A percentile compares a stretch with the other conserved stretches of the same genome.
These are phyloP conservation scores for Aciculoconidium aculeatum DNA, from an alignment of 805 yeast genomes.

Conservation along the genomic window DNA sequence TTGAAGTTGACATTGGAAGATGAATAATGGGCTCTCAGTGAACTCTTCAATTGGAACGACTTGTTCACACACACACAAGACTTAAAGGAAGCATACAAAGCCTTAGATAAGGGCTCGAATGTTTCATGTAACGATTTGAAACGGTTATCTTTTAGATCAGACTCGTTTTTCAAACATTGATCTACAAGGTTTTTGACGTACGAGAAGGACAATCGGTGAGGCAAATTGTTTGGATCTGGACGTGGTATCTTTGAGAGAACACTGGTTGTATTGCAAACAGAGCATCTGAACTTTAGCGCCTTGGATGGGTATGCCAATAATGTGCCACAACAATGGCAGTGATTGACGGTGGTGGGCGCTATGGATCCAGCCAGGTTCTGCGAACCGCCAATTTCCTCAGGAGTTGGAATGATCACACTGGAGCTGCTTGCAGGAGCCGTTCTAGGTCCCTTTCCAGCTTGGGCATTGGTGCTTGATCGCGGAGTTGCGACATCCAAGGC, in stretches of 20 bases:
- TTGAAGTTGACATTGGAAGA: conserved; percentile 44
- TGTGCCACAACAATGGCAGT: conserved; percentile 36
- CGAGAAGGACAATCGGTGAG: conserved; percentile 27
- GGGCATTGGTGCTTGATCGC: too few relatives aligned
- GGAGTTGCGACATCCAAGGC: too few relatives aligned
- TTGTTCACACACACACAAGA: conserved; percentile 41
- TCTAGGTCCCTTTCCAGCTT: too few relatives aligned
- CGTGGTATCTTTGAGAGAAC: conserved; percentile 9
- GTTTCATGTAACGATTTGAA: conserved; percentile 23
- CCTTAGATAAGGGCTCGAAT: conserved; percentile 47
- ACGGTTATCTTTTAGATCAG: conserved; percentile 11
- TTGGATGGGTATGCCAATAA: conserved; percentile 24
- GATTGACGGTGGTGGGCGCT: conserved; percentile 15
- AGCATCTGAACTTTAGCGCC: conserved; percentile 47
- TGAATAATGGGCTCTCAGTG: conserved; percentile 33
- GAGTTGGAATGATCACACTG: too few relatives aligned
- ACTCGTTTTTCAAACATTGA: conserved; percentile 23
- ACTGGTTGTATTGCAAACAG: conserved; percentile 52
- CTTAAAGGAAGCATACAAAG: conserved; percentile 44
- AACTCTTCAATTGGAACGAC: conserved; percentile 43
- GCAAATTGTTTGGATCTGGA: too few relatives aligned
- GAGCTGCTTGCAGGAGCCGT: too few relatives aligned
- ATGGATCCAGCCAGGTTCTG: conserved; percentile 3
- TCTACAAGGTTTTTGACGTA: conserved; percentile 29
- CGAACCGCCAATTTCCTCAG: too few relatives aligned